Evolutionary conservation across 2,329 filamentous ascomycete genomes (phyloP), one percentile per base, ranked within the genome.

Genomic region (Fusarium goolgardi): DNA sequence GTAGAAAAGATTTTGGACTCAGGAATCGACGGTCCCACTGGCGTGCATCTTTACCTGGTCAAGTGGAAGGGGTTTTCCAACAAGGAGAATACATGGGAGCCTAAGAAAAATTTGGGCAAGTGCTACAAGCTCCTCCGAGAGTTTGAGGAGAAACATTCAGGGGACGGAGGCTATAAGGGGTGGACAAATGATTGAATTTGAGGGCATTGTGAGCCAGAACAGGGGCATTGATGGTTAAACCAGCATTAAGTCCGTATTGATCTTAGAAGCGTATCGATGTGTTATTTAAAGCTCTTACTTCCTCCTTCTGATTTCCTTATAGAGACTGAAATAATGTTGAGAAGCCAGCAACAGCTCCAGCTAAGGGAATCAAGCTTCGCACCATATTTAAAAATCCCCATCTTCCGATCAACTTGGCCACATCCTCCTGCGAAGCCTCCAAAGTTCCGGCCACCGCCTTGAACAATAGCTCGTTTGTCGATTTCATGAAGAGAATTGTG

Each of bases 11-110:
- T 87, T 32, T 51, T 85, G 13, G 79, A 79, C 20, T 78, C 78
- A 0, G 75, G 71, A 6, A 75, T 83, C 37, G 79, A 83, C 40
- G 71, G 70, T 9, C 71, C 74, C 7, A 80, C 78, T 2, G 75
- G 76, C 62, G 72, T 79, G 60, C 76, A 80, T 63, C 73, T 81
- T 70, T 88, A 84, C 71, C 63, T 77, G 5, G 80, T 88, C 54
- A 86, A 87, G 73, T 88, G 86, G 86, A 80, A 82, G 66, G 83
- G 82, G 0, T 87, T 79, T 55, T 51, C 77, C 0, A 63, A 69
- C 1, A 74, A 77, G 20, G 72, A 83, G 2, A 86, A 82, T 59
- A 86, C 84, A 0, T 88, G 86, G 86, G 85, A 87, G 76, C 83
- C 83, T 2, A 81, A 78, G 70, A 71, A 58, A 20, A 82, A 86